Evolutionary conservation across 108 stramenopile genomes (phyloP).

Genomic region (Fistulifera solaris): DNA sequence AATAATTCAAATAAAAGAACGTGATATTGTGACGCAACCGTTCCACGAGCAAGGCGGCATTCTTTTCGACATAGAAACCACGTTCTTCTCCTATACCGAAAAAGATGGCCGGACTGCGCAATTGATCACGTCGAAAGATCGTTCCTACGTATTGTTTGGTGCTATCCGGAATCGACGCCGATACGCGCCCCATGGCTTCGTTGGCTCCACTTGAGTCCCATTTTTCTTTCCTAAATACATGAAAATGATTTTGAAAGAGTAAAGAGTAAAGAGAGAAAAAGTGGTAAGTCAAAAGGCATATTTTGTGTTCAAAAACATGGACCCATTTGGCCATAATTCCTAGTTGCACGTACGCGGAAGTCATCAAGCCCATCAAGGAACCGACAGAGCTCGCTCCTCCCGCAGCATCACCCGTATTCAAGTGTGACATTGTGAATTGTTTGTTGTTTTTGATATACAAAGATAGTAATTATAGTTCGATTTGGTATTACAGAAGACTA

Average conservation of each 20-base stretch:
- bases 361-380: too few species aligned
- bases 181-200: conserved; percentile 41
- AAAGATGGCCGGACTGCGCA: conserved; percentile 61
- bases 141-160: conserved; percentile 57
- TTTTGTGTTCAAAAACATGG: too few species aligned
- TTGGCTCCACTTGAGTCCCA: conserved; percentile 71
- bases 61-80: conserved; percentile 77
- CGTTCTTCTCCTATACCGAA: conserved; percentile 81
- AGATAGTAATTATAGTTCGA: too few species aligned
- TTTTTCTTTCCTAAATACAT: conserved; percentile 63
- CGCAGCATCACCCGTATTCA: too few species aligned
- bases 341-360: too few species aligned
- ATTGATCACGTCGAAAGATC: conserved; percentile 55
- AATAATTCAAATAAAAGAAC: conserved; percentile 85
- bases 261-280: not conserved
- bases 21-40: conserved; percentile 72
- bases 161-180: conserved; percentile 61
- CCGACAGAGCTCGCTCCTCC: too few species aligned
- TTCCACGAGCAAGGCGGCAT: conserved; percentile 52
- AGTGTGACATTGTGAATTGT: too few species aligned
- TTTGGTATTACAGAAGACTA: too few species aligned
- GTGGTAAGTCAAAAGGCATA: not conserved
- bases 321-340: too few species aligned
- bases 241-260: not conserved
- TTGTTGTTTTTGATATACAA: too few species aligned